These are phyloP conservation scores for Pittosporum tobira DNA, from an alignment of 129 eudicot genomes.

Conservation along the genomic window DNA sequence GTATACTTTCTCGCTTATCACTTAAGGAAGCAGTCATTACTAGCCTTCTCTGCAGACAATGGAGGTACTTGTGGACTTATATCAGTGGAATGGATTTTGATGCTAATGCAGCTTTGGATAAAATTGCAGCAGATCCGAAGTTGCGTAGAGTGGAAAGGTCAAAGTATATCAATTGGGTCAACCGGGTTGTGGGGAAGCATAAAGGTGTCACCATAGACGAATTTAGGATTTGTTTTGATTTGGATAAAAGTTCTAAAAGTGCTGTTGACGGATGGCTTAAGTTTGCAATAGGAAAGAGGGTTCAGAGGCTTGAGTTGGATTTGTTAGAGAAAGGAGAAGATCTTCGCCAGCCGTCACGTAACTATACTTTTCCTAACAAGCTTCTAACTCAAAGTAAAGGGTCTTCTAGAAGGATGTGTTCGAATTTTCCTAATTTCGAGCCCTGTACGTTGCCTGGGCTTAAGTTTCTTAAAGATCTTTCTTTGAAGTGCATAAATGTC, in stretches of 20 bases:
- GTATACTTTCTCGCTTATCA: slow-evolving; percentile 32
- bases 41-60: slow-evolving; percentile 37
- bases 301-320: slow-evolving; percentile 45
- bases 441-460: slow-evolving; percentile 8
- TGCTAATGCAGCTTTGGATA: slow-evolving; percentile 30
- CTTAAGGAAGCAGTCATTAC: slow-evolving; percentile 51
- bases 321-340: slow-evolving; percentile 41
- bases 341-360: slow-evolving; percentile 25
- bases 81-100: slow-evolving; percentile 37
- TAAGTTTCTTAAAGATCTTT: slow-evolving; percentile 32
- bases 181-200: slow-evolving; percentile 36
- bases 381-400: slow-evolving; percentile 21
- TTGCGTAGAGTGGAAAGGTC: slow-evolving; percentile 22
- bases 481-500: slow-evolving; percentile 47
- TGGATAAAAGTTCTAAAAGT: slow-evolving; percentile 28
- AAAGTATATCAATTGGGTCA: slow-evolving; percentile 50
- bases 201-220: slow-evolving; percentile 28
- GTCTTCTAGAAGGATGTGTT: neutral
- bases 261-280: slow-evolving; percentile 50
- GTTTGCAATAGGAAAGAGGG: slow-evolving; percentile 40
- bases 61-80: slow-evolving; percentile 49
- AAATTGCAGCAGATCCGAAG: slow-evolving; percentile 30
- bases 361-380: slow-evolving; percentile 34
- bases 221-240: slow-evolving; percentile 37
- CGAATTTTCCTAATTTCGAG: neutral